phyloP scores from a whole-genome alignment of 352 stramenopile genomes.

The Thalassiosira livingstoniorum region DNA sequence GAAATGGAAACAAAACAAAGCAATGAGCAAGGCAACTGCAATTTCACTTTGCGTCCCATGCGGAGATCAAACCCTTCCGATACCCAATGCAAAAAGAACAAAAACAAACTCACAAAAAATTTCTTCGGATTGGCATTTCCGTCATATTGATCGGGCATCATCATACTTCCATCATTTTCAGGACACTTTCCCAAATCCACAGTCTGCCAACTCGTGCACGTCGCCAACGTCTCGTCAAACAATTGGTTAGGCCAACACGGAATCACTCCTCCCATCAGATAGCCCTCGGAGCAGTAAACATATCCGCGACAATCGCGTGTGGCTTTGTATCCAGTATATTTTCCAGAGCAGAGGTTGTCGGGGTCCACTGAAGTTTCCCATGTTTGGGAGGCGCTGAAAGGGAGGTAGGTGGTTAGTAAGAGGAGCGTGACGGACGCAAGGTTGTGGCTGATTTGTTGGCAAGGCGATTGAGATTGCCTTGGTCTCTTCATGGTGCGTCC shows the following conservation, averaged over 20 bases:
- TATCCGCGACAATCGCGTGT: conserved; percentile 58
- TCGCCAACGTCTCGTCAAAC: conserved; percentile 31
- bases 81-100: background rate
- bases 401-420: no score
- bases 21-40: no score
- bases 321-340: conserved; percentile 41
- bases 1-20: background rate
- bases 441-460: no score
- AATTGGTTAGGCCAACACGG: conserved; percentile 60
- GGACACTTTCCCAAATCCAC: conserved; percentile 40
- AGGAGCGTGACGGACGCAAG: no score
- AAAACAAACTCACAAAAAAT: conserved; percentile 52
- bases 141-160: conserved; percentile 49
- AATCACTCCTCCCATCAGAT: conserved; percentile 54
- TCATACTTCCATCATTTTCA: conserved; percentile 34
- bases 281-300: conserved; percentile 53
- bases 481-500: no score
- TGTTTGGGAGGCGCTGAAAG: conserved; percentile 21
- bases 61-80: no score
- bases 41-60: no score
- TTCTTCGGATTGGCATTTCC: conserved; percentile 45
- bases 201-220: conserved; percentile 51
- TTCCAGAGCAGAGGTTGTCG: conserved; percentile 25
- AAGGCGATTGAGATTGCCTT: no score
- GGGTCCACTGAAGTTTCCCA: conserved; percentile 51